phyloP scores from a whole-genome alignment of 78 protist species.

The Dictyostelium discoideum region DNA sequence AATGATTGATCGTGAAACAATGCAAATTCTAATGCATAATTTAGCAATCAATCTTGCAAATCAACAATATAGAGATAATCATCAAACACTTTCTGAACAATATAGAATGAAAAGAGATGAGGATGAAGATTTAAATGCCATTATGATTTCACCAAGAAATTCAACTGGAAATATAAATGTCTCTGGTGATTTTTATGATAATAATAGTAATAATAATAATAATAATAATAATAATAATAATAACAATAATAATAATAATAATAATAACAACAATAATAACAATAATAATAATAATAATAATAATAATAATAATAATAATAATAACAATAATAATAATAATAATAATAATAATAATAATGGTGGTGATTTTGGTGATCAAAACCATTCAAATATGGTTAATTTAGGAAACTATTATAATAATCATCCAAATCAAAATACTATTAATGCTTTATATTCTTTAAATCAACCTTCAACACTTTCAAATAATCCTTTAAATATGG shows the following conservation, averaged over 20 bases:
- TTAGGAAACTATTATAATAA: neutral
- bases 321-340: neutral
- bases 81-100: constrained; percentile 44
- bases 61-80: constrained; percentile 68
- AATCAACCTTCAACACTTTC: neutral
- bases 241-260: neutral
- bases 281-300: neutral
- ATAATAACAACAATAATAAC: neutral
- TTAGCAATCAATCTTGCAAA: constrained; percentile 73
- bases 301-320: neutral
- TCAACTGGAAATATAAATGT: constrained; percentile 1
- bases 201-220: neutral
- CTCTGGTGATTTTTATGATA: constrained; percentile 2
- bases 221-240: neutral
- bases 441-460: neutral
- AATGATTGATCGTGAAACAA: constrained; percentile 68
- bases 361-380: neutral
- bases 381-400: neutral
- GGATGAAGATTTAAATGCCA: constrained; percentile 29
- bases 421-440: neutral
- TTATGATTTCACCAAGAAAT: neutral
- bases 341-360: neutral
- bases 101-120: constrained; percentile 16
- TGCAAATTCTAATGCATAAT: constrained; percentile 77
- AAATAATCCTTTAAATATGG: constrained; percentile 4